These are phyloP conservation scores for Austroboletus niveus DNA, from an alignment of 1,284 basidiomycete genomes.

Conservation along the genomic window DNA sequence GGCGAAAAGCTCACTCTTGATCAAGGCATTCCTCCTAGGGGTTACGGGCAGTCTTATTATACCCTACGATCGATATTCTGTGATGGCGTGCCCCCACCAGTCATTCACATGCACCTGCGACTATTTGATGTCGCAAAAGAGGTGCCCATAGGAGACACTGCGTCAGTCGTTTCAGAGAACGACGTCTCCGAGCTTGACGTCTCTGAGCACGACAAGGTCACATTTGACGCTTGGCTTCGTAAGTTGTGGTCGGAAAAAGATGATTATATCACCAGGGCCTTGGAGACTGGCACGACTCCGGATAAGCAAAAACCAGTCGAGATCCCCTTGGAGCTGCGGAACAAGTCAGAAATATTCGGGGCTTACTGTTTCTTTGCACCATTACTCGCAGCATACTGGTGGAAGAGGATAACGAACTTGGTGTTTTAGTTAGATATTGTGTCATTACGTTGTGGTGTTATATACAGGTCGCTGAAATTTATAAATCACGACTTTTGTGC, in stretches of 20 bases:
- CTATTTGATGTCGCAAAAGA: constrained; percentile 65
- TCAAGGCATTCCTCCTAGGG: constrained; percentile 63
- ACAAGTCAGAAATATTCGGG: constrained; percentile 53
- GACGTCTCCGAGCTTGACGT: constrained; percentile 55
- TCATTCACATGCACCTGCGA: constrained; percentile 84
- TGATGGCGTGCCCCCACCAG: constrained; percentile 79
- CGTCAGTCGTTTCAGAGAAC: constrained; percentile 33
- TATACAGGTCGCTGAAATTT: constrained; percentile 5
- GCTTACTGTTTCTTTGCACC: constrained; percentile 73
- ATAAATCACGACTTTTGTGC: constrained; percentile 17
- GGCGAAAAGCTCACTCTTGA: constrained; percentile 3
- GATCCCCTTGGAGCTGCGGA: constrained; percentile 59
- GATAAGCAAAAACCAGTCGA: constrained; percentile 37
- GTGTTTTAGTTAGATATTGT: constrained; percentile 19
- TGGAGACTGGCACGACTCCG: constrained; percentile 45
- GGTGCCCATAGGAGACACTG: constrained; percentile 64
- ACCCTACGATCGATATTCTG: constrained; percentile 89
- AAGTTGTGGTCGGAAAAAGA: constrained; percentile 87
- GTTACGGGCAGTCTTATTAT: constrained; percentile 83
- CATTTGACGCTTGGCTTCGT: constrained; percentile 84
- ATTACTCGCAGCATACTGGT: constrained; percentile 51
- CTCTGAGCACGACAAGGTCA: constrained; percentile 61
- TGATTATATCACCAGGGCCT: constrained; percentile 62
- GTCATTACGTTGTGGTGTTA: constrained; percentile 13
- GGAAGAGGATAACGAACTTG: constrained; percentile 38